Base-by-base conservation (phyloP, 169 alveolate genomes). In the Besnoitia besnoiti region DNA sequence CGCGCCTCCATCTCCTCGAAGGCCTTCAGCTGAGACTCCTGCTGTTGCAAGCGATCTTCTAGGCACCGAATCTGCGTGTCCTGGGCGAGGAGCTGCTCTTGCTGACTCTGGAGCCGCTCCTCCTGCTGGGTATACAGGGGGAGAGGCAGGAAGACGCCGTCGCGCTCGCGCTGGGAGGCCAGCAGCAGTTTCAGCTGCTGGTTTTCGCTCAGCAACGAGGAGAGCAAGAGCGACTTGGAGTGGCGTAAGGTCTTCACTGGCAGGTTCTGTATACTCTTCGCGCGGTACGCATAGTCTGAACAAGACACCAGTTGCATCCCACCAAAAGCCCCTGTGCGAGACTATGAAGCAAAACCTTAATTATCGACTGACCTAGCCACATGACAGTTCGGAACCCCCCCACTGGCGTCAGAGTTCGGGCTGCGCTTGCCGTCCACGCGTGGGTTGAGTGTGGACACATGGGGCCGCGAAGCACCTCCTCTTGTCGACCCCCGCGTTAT, bases 161-260 rank as follows among this genome's bases (percentile, higher is more conserved):
- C 91, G 33, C 85, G 39, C 85, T 87, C 91, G 44, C 91, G 91
- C 67, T 87, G 91, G 33, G 49, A 73, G 61, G 39, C 24, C 85
- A 87, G 85, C 85, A 87, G 91, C 50, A 59, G 91, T 67, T 73
- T 61, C 82, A 87, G 91, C 85, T 87, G 91, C 85, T 46, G 84
- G 47, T 87, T 87, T 35, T 87, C 85, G 21, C 40, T 7, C 40
- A 87, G 24, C 49, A 87, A 85, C 59, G 76, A 73, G 4, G 91
- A 87, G 37, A 87, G 91, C 42, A 87, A 85, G 30, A 62, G 46
- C 19, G 76, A 73, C 46, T 73, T 59, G 40, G 91, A 87, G 46
- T 73, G 51, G 14, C 91, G 91, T 75, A 87, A 46, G 46, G 91
- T 87, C 47, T 73, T 73, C 46, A 87, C 91, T 0, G 91, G 91